Evolutionary conservation across 2,329 filamentous ascomycete species (phyloP), one percentile per base, ranked within the genome.

Genomic region (Alternaria rosae): DNA sequence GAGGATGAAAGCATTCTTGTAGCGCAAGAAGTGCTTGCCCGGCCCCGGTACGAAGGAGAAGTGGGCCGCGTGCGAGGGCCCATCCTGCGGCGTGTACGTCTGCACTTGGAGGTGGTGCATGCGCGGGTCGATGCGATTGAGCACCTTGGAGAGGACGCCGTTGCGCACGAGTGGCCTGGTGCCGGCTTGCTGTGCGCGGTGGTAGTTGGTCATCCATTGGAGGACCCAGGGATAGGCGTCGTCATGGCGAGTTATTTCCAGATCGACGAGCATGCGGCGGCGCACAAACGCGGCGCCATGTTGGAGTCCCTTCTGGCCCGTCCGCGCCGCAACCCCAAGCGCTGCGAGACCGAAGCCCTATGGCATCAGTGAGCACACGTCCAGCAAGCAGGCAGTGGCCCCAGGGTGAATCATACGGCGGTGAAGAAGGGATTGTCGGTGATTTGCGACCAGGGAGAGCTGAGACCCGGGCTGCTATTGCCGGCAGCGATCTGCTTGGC

Each of bases 221-320:
- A 99, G 85, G 43, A 99, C 89, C 94, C 94, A 98, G 42, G 89
- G 89, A 78, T 98, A 99, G 2, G 94, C 94, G 45, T 93, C 89
- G 81, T 99, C 95, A 73, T 94, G 92, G 76, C 93, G 92, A 79
- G 92, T 94, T 79, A 99, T 97, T 80, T 99, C 95, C 73, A 99
- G 89, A 73, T 97, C 93, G 72, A 98, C 92, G 28, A 99, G 89
- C 82, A 99, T 88, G 51, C 94, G 92, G 55, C 91, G 89, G 52
- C 92, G 91, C 61, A 97, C 82, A 59, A 96, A 85, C 44, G 87
- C 86, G n/a, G 90, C 89, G 57, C 89, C 89, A 71, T 89, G 85
- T 62, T 94, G 87, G 61, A 91, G 79, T 32, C 92, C 92, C 75
- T 91, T 91, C 66, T 95, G 93, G 28, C 90, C 92, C 70, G 97